Base-by-base conservation (phyloP, 2,329 filamentous ascomycete species). In the Alternaria sp. region DNA sequence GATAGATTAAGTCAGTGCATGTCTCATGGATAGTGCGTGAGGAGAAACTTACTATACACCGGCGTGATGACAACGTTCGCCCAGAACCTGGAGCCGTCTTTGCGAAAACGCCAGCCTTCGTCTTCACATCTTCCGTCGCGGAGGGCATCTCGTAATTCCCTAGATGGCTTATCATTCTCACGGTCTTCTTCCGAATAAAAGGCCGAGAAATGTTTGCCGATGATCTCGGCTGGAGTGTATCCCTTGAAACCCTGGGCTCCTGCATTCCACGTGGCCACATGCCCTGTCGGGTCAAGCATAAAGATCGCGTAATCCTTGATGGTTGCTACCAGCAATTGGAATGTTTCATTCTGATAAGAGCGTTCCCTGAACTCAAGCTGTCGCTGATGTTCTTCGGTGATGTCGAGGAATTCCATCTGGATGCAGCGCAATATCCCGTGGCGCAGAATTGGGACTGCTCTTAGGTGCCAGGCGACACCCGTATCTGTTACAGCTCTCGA, bases 261-360 rank as follows among this genome's bases (percentile, higher is more conserved):
- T 0, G 81, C 79, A 66, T 88, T 89, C 87, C 87, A 89, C 0
- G 86, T 88, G 1, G 82, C 82, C 15, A 89, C 83, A 67, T 84
- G 79, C n/a, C 87, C 87, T 4, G 80, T 75, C 0, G 85, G 82
- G 56, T 88, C 86, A 26, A 89, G 81, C 79, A 89, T 85, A 70
- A 89, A 90, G 63, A 89, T 89, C 61, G 87, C 87, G 68, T 88
- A 89, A 64, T 89, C 86, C 74, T 86, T 87, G 68, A 89, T 85
- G 0, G 84, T 86, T 65, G 89, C 85, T 36, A 90, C 82, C 30
- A 91, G 71, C 43, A 89, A 86, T n/a, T 86, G 85, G 71, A 89
- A 89, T 5, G 83, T 84, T 67, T 88, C 85, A 68, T 84, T 84
- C 56, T 69, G 85, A 83, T 57, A 83, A 72, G 76, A 36, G 9